Conservation (phyloP, 2,329 filamentous ascomycete species). For the Cladosporium sphaerospermum region DNA sequence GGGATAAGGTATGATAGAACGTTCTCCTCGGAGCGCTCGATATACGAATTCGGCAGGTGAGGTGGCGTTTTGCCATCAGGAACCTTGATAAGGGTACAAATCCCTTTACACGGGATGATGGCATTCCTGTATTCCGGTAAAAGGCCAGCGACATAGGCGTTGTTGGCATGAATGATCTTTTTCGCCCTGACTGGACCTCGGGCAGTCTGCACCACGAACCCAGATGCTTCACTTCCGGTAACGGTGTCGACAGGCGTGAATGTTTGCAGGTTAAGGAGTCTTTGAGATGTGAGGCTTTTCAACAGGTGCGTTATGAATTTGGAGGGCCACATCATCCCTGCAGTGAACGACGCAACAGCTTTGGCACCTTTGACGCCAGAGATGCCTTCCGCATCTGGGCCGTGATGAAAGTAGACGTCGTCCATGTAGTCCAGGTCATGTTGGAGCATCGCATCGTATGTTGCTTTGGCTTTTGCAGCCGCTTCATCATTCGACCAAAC, state of each 20-base stretch:
- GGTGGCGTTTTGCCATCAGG: conserved; percentile 10
- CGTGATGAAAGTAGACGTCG: too few relatives aligned
- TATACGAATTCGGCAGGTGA: conserved; percentile 26
- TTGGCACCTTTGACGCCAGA: background rate
- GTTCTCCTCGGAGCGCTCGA: conserved; percentile 17
- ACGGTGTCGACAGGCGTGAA: conserved; percentile 53
- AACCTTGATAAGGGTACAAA: conserved; percentile 42
- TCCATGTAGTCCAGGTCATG: too few relatives aligned
- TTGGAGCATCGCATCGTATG: too few relatives aligned
- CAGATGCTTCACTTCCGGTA: background rate
- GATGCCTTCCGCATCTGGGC: background rate
- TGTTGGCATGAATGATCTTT: conserved; percentile 29
- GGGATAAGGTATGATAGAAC: conserved; percentile 38
- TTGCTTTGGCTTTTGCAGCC: too few relatives aligned
- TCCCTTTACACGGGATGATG: conserved; percentile 30
- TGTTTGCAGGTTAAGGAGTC: conserved; percentile 65
- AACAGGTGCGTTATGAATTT: conserved; percentile 24
- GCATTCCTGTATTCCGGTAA: conserved; percentile 30
- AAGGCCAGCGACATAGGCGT: conserved; percentile 24
- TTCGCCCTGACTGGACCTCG: conserved; percentile 20
- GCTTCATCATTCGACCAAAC: conserved; percentile 18
- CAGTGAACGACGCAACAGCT: background rate
- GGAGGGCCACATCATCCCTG: conserved; percentile 22
- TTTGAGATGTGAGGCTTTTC: conserved; percentile 23
- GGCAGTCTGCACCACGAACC: background rate